Conservation (phyloP, 345 rosid genomes). For the Brassica carinata region DNA sequence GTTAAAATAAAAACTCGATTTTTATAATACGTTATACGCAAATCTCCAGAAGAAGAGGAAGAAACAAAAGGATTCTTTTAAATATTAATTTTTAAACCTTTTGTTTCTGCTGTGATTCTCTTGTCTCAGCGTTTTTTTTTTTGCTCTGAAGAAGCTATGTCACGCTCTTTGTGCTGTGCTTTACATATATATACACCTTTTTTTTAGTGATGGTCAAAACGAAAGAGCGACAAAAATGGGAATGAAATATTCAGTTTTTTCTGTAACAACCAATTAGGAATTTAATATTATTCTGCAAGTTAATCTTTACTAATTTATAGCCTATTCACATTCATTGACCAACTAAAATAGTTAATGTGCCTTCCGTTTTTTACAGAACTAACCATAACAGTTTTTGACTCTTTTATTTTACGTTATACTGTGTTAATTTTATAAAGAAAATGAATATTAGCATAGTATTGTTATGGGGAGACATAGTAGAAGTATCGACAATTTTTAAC, state of each 20-base stretch:
- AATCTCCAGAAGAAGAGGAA: constrained; percentile 30
- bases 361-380: constrained; percentile 13
- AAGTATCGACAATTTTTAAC: constrained; percentile 33
- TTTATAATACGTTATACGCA: constrained; percentile 31
- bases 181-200: constrained; percentile 16
- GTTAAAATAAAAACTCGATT: constrained; percentile 12
- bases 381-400: constrained; percentile 21
- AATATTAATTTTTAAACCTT: constrained; percentile 19
- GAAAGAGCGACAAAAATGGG: neutral
- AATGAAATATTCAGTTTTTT: constrained; percentile 19
- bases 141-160: constrained; percentile 1
- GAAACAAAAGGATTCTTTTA: constrained; percentile 20
- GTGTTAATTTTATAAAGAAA: neutral
- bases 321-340: neutral
- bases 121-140: neutral
- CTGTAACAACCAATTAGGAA: constrained; percentile 17
- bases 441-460: constrained; percentile 3
- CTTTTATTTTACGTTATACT: constrained; percentile 7
- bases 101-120: constrained; percentile 25
- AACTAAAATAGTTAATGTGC: neutral
- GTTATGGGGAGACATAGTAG: neutral
- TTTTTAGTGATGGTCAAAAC: constrained; percentile 29
- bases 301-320: constrained; percentile 17
- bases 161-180: constrained; percentile 39
- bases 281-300: neutral